These are phyloP conservation scores for Diaporthe eres DNA, from an alignment of 2,329 filamentous ascomycete genomes.

Conservation along the genomic window DNA sequence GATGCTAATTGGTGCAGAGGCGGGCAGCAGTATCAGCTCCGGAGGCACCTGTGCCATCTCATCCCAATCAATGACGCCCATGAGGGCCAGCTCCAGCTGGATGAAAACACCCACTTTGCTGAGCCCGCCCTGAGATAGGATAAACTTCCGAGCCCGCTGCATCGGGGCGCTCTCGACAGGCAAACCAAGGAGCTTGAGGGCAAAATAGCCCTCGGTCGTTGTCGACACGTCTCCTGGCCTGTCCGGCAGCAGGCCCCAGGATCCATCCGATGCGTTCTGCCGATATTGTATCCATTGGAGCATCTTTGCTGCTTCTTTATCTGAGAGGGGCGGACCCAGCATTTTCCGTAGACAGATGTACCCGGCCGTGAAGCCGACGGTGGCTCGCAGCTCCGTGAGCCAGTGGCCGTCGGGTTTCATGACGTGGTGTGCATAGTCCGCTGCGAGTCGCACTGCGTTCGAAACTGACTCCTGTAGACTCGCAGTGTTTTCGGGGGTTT, in stretches of 20 bases:
- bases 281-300: background rate
- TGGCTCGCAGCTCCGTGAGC: slow-evolving; percentile 1
- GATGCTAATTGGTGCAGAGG: background rate
- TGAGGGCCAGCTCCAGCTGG: background rate
- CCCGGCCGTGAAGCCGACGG: background rate
- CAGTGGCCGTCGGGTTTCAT: slow-evolving; percentile 10
- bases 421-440: background rate
- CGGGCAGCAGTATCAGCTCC: background rate
- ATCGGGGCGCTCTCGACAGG: background rate
- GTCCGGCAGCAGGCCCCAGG: slow-evolving; percentile 1
- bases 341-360: slow-evolving; percentile 1
- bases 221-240: slow-evolving; percentile 8
- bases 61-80: slow-evolving; percentile 6
- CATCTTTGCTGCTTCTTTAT: background rate
- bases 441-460: background rate
- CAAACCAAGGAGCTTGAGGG: slow-evolving; percentile 13
- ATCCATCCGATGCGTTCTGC: background rate
- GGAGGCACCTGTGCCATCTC: slow-evolving; percentile 11
- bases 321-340: background rate
- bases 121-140: background rate
- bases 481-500: background rate
- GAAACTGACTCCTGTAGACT: background rate
- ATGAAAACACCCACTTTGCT: background rate
- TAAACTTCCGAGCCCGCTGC: background rate
- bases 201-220: slow-evolving; percentile 9